Conservation (phyloP, 169 alveolate species). For the Sarcocystis neurona region DNA sequence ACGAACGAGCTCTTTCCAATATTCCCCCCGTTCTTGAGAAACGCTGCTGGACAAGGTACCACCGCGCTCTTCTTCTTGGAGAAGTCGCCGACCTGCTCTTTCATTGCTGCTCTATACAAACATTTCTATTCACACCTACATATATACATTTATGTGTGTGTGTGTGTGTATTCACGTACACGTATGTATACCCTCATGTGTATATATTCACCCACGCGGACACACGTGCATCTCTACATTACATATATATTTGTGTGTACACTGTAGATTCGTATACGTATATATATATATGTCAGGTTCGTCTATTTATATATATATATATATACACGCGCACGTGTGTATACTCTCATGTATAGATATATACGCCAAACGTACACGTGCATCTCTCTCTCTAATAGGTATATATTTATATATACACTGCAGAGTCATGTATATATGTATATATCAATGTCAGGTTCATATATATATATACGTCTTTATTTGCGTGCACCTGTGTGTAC, state of each 20-base stretch:
- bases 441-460: too few relatives aligned
- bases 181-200: background rate
- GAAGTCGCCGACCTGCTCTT: background rate
- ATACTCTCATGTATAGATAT: background rate
- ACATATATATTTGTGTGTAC: background rate
- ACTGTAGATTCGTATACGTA: background rate
- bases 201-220: background rate
- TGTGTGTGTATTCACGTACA: background rate
- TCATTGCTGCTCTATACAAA: background rate
- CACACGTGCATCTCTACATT: background rate
- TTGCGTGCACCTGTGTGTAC: background rate
- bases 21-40: constrained; percentile 91
- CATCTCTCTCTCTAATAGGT: too few relatives aligned
- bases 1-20: constrained; percentile 93
- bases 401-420: too few relatives aligned
- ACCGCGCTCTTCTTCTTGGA: background rate
- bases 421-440: too few relatives aligned
- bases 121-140: background rate
- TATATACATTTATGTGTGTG: background rate
- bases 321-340: background rate
- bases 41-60: constrained; percentile 87
- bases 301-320: background rate
- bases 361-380: too few relatives aligned
- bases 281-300: background rate
- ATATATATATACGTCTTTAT: too few relatives aligned